phyloP scores from a whole-genome alignment of 495 filamentous ascomycete genomes.

The Xylaria curta region DNA sequence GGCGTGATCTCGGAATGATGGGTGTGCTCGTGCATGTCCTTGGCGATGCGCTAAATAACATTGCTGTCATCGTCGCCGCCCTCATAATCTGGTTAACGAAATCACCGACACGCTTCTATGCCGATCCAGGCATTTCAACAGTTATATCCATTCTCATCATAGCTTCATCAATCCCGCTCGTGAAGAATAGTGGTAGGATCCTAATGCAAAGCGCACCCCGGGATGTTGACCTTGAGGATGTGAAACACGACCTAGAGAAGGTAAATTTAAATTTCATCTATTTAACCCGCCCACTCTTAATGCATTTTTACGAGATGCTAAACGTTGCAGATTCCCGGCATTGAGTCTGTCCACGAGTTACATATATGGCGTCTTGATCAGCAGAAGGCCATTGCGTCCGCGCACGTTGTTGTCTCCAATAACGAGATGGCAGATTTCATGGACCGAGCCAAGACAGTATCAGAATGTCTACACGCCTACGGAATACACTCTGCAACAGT shows the following conservation, averaged over 20 bases:
- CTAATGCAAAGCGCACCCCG: constrained; percentile 85
- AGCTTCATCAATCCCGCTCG: constrained; percentile 80
- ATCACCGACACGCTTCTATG: constrained; percentile 64
- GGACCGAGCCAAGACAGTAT: constrained; percentile 73
- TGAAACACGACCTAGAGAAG: constrained; percentile 83
- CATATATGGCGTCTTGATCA: constrained; percentile 95
- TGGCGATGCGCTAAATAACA: constrained; percentile 90
- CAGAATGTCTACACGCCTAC: constrained; percentile 87
- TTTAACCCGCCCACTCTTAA: neutral
- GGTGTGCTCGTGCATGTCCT: constrained; percentile 90
- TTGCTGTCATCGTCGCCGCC: constrained; percentile 88
- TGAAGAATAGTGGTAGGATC: constrained; percentile 87
- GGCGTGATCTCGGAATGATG: constrained; percentile 84
- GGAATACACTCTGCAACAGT: constrained; percentile 93
- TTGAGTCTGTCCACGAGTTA: constrained; percentile 84
- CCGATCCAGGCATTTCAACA: constrained; percentile 84
- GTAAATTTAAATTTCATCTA: constrained; percentile 33
- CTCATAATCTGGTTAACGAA: constrained; percentile 79
- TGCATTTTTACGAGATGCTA: neutral
- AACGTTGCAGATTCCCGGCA: constrained; percentile 66
- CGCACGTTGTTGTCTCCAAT: constrained; percentile 81
- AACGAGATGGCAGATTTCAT: constrained; percentile 71
- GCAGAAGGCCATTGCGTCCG: constrained; percentile 83
- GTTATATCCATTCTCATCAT: constrained; percentile 90
- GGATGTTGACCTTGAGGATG: constrained; percentile 78